Evolutionary conservation across 176 grass and related monocot genomes (phyloP).

Genomic region (Cenchrus americanus): DNA sequence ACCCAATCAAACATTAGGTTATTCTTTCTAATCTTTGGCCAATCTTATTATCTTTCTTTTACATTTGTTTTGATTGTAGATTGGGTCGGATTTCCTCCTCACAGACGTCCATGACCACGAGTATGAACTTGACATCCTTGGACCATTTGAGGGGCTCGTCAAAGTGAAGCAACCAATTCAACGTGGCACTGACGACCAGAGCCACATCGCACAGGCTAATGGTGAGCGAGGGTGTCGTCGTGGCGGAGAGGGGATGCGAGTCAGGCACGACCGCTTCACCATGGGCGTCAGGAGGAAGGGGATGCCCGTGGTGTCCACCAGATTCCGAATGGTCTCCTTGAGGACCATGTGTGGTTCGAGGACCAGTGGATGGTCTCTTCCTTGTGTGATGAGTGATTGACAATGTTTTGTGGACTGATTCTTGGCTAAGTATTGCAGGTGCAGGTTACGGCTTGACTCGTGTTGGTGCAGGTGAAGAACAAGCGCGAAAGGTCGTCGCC

Average conservation of each 20-base stretch:
- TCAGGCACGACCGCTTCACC: slow-evolving; percentile 88
- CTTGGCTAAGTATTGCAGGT: too few species aligned
- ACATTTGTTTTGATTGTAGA: too few species aligned
- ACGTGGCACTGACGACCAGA: slow-evolving; percentile 69
- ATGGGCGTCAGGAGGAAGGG: slow-evolving; percentile 93
- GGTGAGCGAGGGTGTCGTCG: slow-evolving; percentile 75
- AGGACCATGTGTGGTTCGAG: too few species aligned
- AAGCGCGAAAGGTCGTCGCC: too few species aligned
- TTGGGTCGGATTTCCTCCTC: slow-evolving; percentile 92
- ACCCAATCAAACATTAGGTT: too few species aligned
- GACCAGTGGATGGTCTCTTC: too few species aligned
- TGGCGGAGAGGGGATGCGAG: slow-evolving; percentile 74
- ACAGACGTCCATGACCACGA: slow-evolving; percentile 70
- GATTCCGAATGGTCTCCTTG: slow-evolving; percentile 68
- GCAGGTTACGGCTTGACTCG: too few species aligned
- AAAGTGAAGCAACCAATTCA: slow-evolving; percentile 96
- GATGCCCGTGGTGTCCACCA: slow-evolving; percentile 85
- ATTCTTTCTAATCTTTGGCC: too few species aligned
- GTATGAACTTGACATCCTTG: slow-evolving; percentile 92
- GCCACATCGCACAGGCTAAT: slow-evolving; percentile 82
- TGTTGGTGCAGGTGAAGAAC: too few species aligned
- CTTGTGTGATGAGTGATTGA: too few species aligned
- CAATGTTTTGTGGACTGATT: too few species aligned
- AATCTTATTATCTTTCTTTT: too few species aligned
- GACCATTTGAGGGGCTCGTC: slow-evolving; percentile 84